Evolutionary conservation across 2,329 filamentous ascomycete species (phyloP).

Genomic region (Didymella glomerata): DNA sequence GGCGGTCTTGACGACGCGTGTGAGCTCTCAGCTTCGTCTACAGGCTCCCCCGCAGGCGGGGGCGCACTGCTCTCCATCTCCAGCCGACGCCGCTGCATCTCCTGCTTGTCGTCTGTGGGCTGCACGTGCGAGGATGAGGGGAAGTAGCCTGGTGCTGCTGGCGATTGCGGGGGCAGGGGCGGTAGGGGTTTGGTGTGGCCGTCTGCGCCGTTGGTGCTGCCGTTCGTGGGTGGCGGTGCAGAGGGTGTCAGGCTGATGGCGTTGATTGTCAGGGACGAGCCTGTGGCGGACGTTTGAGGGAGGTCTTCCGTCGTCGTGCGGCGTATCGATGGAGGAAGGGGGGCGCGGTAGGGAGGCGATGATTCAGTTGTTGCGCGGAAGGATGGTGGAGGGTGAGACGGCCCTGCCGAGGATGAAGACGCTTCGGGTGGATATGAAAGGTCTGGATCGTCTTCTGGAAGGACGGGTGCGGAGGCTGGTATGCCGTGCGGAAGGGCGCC

Average conservation of each 20-base stretch:
- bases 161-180: conserved; percentile 35
- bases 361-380: conserved; percentile 32
- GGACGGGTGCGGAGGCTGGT: conserved; percentile 48
- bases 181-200: conserved; percentile 31
- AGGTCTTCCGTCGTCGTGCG: conserved; percentile 26
- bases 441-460: conserved; percentile 45
- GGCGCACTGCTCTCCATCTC: conserved; percentile 55
- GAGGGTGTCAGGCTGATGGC: conserved; percentile 26
- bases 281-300: conserved; percentile 26
- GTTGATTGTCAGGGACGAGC: conserved; percentile 39
- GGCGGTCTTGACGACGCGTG: conserved; percentile 22
- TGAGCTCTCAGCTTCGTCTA: conserved; percentile 30
- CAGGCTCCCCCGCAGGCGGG: conserved; percentile 33
- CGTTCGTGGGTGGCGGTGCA: conserved; percentile 6
- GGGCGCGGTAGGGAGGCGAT: conserved; percentile 19
- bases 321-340: conserved; percentile 23
- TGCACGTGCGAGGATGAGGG: conserved; percentile 44
- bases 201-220: conserved; percentile 18
- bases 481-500: conserved; percentile 36
- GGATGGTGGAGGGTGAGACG: conserved; percentile 38
- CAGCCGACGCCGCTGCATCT: conserved; percentile 66
- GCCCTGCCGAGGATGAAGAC: conserved; percentile 35
- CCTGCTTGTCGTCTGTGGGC: conserved; percentile 77
- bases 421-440: conserved; percentile 33
- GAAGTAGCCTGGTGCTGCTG: conserved; percentile 38